Evolutionary conservation across 2,329 filamentous ascomycete genomes (phyloP).

Genomic region (Chaetomium sp.): DNA sequence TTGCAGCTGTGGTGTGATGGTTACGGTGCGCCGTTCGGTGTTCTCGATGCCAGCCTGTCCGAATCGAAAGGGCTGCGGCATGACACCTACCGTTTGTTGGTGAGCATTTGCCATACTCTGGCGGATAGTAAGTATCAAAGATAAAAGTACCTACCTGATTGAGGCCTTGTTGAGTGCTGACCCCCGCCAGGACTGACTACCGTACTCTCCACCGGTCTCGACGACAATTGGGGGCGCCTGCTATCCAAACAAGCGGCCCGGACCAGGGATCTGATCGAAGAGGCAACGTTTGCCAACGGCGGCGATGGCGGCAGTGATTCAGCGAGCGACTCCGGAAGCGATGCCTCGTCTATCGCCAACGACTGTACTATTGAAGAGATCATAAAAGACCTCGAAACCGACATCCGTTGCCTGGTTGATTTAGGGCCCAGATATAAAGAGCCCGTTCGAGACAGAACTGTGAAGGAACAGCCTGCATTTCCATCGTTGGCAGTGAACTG

Average conservation of each 20-base stretch:
- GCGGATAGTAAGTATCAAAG: neutral
- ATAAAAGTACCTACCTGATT: no score
- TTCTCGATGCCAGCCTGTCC: neutral
- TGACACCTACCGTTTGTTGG: conserved; percentile 2
- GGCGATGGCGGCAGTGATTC: neutral
- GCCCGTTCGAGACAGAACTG: conserved; percentile 8
- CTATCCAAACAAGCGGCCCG: neutral
- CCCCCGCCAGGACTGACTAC: neutral
- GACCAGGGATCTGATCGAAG: neutral
- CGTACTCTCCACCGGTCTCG: neutral
- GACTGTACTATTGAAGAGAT: neutral
- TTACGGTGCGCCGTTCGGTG: neutral
- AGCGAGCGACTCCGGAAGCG: conserved; percentile 1
- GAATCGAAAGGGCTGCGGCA: conserved; percentile 3
- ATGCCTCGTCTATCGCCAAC: neutral
- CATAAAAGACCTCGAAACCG: conserved; percentile 5
- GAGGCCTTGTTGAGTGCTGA: neutral
- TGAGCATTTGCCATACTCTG: conserved; percentile 5
- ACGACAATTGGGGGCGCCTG: neutral
- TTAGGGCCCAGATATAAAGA: conserved; percentile 7
- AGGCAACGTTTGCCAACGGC: neutral
- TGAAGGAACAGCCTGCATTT: neutral
- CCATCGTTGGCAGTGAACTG: neutral
- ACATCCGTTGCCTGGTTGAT: conserved; percentile 8
- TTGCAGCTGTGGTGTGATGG: conserved; percentile 15